These are phyloP conservation scores for Fusarium citri DNA, from an alignment of 2,329 filamentous ascomycete genomes.

Conservation along the genomic window DNA sequence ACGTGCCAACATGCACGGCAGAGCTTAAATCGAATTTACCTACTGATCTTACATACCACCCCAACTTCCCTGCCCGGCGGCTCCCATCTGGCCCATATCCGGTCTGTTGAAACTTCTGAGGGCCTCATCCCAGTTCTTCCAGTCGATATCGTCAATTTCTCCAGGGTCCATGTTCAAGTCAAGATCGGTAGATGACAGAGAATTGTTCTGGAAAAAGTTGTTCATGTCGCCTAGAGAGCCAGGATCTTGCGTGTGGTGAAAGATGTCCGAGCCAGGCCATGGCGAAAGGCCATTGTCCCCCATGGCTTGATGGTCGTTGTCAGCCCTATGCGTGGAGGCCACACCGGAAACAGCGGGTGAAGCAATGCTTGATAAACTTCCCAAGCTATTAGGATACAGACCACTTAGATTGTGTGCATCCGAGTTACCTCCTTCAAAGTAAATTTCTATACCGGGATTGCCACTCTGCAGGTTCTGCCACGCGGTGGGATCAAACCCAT, in stretches of 20 bases:
- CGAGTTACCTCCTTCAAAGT: slow-evolving; percentile 20
- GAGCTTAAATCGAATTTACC: background rate
- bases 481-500: background rate
- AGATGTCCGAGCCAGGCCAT: slow-evolving; percentile 19
- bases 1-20: background rate
- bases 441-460: slow-evolving; percentile 24
- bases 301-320: background rate
- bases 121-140: slow-evolving; percentile 37
- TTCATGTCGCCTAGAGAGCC: slow-evolving; percentile 8
- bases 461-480: slow-evolving; percentile 21
- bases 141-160: slow-evolving; percentile 37
- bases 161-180: slow-evolving; percentile 32
- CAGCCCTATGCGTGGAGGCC: slow-evolving; percentile 8
- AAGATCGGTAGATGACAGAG: background rate
- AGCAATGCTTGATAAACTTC: slow-evolving; percentile 29
- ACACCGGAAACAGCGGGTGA: slow-evolving; percentile 30
- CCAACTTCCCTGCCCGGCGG: slow-evolving; percentile 28
- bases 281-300: slow-evolving; percentile 9
- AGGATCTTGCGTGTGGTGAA: slow-evolving; percentile 5
- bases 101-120: slow-evolving; percentile 14
- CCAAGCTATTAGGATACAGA: slow-evolving; percentile 21
- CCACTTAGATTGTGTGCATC: background rate
- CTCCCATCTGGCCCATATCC: slow-evolving; percentile 1
- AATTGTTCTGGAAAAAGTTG: slow-evolving; percentile 10
- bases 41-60: slow-evolving; percentile 27